Percentiles rank a stretch among this genome's conserved stretches.
These are phyloP conservation scores for Limtongozyma cylindracea DNA, from an alignment of 805 yeast genomes.

Conservation along the genomic window DNA sequence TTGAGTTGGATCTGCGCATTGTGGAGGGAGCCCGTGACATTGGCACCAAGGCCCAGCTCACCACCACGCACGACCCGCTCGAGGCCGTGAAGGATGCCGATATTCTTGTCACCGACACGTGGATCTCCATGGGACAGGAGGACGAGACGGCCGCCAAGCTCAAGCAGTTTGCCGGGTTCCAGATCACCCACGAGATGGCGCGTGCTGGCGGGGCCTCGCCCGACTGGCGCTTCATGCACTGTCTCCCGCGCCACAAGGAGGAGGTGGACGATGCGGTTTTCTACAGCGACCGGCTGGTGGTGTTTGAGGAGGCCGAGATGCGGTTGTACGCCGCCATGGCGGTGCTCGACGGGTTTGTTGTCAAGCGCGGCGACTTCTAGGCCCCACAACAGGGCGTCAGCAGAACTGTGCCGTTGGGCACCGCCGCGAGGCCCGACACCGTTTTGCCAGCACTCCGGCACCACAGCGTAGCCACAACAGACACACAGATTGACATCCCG, in stretches of 20 bases:
- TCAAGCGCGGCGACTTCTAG: slow-evolving; percentile 16
- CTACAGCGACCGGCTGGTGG: slow-evolving; percentile 55
- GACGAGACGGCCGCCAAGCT: slow-evolving; percentile 44
- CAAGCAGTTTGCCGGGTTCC: slow-evolving; percentile 69
- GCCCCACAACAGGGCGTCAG: too few species aligned
- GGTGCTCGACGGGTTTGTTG: slow-evolving; percentile 70
- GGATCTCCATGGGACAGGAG: slow-evolving; percentile 97
- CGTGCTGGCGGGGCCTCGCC: slow-evolving; percentile 25
- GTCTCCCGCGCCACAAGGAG: slow-evolving; percentile 86
- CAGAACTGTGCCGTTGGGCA: too few species aligned
- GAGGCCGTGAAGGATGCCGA: slow-evolving; percentile 53
- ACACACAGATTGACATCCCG: too few species aligned
- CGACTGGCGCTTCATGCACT: slow-evolving; percentile 88
- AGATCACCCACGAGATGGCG: slow-evolving; percentile 46
- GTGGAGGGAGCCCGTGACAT: slow-evolving; percentile 17
- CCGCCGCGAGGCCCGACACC: too few species aligned
- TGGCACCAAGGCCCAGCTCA: slow-evolving; percentile 14
- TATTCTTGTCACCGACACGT: slow-evolving; percentile 83
- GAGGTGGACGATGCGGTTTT: slow-evolving; percentile 90
- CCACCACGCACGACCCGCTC: slow-evolving; percentile 44
- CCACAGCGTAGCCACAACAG: too few species aligned
- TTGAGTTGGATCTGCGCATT: slow-evolving; percentile 33
- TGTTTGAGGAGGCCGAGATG: slow-evolving; percentile 91
- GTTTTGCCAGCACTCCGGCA: too few species aligned
- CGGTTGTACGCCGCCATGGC: slow-evolving; percentile 92